Evolutionary conservation across 2,329 filamentous ascomycete genomes (phyloP), one percentile per base, ranked within the genome.

Genomic region (Hypoxylon sp.): DNA sequence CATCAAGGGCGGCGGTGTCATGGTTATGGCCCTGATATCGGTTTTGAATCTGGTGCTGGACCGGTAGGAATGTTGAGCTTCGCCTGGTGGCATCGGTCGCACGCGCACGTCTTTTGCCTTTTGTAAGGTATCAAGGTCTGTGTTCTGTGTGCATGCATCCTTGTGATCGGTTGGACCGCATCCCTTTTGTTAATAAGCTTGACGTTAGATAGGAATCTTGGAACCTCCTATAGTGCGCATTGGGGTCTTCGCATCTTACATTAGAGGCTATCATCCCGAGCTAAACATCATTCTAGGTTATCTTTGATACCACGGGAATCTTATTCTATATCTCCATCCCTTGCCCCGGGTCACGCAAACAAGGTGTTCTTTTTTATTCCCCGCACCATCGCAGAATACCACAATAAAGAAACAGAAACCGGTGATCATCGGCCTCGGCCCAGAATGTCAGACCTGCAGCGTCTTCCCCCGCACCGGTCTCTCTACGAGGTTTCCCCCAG

Each of bases 371-470:
- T 28, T 47, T 47, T 24, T 50, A 26, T 54, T 61, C 58, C 58
- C 58, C 58, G 58, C 58, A 61, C 39, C 44, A 44, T 17, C 43
- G 19, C n/a, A 47, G 41, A 26, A 59, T 24, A 49, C n/a, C 37
- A 54, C 39, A 43, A 43, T 28, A 53, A 54, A 43, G 49, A n/a
- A n/a, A n/a, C n/a, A n/a, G n/a, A n/a, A 13, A 19, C 19, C 10
- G 24, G 17, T 20, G 30, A 53, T 22, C 28, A 4, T 37, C 52
- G 52, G 46, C 22, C 30, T 30, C 8, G 20, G 34, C 17, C 6
- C 20, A 37, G 20, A n/a, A n/a, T 24, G 30, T 48, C 24, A 41
- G 22, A 22, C 20, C 17, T 51, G 22, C 44, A 47, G n/a, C 17
- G 26, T n/a, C 28, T n/a, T n/a, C 24, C 24, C 15, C 46, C 30